Evolutionary conservation across 129 eudicot genomes (phyloP), one percentile per base, ranked within the genome.

Genomic region (Flaveria trinervia): DNA sequence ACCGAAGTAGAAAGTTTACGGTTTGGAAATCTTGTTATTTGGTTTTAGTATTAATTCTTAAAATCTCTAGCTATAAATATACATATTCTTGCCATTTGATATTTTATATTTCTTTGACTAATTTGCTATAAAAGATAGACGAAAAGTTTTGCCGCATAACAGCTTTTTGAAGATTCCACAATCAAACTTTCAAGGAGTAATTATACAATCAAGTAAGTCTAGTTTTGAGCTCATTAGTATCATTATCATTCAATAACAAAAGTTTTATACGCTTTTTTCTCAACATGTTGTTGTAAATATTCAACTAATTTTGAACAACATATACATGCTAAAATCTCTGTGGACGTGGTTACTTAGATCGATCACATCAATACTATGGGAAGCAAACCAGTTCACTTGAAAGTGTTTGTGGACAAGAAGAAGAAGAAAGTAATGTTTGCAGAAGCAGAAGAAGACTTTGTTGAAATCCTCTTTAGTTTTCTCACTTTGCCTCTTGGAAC

Each of bases 401-500:
- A 45, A 65, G 61, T 82, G 10, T 52, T 46, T 49, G 48, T 74
- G 23, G 82, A 85, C 75, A 75, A 59, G 17, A 54, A 74, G 74
- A 75, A 75, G 73, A 65, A 75, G 1, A 82, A 75, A 11, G 84
- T 85, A 25, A 36, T 85, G 52, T 85, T 78, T 41, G 89, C 86
- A 0, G 81, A 73, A 82, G 82, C 70, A 10, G 77, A 71, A 15
- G 17, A 77, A 9, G 82, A 79, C 49, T 85, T 85, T 4, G 77
- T 75, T 8, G 86, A 85, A 10, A 69, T 75, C 41, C 68, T 82
- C 5, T 79, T 82, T 7, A 82, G 86, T 71, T 85, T 85, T 61
- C 28, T 82, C 20, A 82, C 84, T 4, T 79, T 85, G 43, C 86
- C 89, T 0, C 51, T 82, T 46, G 86, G 89, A 56, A 85, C 79